Base-by-base conservation (phyloP, 257 asterid species). In the Nicotiana paniculata region DNA sequence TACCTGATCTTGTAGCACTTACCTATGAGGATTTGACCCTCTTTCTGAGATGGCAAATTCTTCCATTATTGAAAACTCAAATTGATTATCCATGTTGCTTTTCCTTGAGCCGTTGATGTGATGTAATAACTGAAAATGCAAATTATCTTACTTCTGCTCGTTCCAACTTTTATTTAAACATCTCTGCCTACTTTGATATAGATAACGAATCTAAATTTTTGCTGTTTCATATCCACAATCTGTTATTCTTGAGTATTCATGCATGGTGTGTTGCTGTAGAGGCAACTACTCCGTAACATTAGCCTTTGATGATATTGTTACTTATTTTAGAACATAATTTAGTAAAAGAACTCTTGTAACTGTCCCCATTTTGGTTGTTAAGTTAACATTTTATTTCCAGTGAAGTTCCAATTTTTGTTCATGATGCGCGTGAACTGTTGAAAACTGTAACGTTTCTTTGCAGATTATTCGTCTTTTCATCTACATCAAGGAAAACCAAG, bases 381-480 rank as follows among this genome's bases (percentile, higher is more conserved):
- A 53, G 58, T 21, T 43, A 43, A 33, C 24, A 57, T 43, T 70
- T 68, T 69, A 28, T 63, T 77, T 65, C 55, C 17, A 39, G 30
- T 62, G 21, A 57, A 43, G 18, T 72, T 32, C 46, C 21, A 9
- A 21, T 37, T 39, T 43, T 37, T 67, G 26, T 76, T 55, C 33
- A 53, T 68, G 30, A 72, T 70, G 57, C 69, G 17, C 63, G 54
- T 74, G 69, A 67, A 24, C 28, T 83, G 78, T 15, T 63, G 72
- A 77, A 32, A 75, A 24, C 72, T 61, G 70, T 53, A 35, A 53
- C 86, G 83, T 77, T 80, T 69, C 86, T 83, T 87, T 84, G 82
- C 98, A 96, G 99, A 89, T 92, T 57, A 93, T 94, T 82, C 92
- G 92, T 17, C 98, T 96, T 86, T 96, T 96, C 90, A 83, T 84